Evolutionary conservation across 2,329 filamentous ascomycete genomes (phyloP).

Genomic region (Penicillium sp.): DNA sequence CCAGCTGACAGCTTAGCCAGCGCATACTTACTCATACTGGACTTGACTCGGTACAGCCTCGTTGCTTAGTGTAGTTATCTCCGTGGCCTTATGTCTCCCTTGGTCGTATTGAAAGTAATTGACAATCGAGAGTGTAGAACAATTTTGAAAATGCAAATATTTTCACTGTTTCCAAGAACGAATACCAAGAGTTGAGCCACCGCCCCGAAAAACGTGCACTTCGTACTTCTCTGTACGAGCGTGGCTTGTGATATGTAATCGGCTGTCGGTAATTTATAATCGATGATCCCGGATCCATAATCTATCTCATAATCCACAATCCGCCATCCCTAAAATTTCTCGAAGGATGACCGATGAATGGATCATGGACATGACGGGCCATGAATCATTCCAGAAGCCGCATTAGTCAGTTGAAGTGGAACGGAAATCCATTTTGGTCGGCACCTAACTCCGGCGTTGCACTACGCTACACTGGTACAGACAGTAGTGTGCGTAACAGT

Average conservation of each 20-base stretch:
- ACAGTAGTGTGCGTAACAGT: background rate
- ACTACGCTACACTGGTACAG: background rate
- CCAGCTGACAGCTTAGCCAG: background rate
- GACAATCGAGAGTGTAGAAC: background rate
- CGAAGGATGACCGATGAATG: background rate
- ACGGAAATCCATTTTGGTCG: conserved; percentile 1
- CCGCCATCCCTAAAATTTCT: background rate
- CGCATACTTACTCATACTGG: background rate
- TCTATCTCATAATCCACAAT: background rate
- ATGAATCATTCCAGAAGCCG: conserved; percentile 15
- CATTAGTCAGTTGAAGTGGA: conserved; percentile 19
- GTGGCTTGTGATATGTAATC: conserved; percentile 5
- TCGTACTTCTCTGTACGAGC: background rate
- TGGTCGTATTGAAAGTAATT: background rate
- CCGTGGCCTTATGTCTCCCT: too few relatives aligned
- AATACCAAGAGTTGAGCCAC: conserved; percentile 1
- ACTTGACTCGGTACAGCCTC: background rate
- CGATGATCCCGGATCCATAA: conserved; percentile 1
- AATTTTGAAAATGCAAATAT: too few relatives aligned
- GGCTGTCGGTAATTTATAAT: conserved; percentile 4
- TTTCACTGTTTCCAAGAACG: background rate
- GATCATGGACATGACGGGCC: background rate
- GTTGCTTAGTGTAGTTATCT: background rate
- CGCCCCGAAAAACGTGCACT: background rate
- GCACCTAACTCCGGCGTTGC: conserved; percentile 20